Conservation (phyloP, 331 rosid genomes). For the Prunus yedoensis region DNA sequence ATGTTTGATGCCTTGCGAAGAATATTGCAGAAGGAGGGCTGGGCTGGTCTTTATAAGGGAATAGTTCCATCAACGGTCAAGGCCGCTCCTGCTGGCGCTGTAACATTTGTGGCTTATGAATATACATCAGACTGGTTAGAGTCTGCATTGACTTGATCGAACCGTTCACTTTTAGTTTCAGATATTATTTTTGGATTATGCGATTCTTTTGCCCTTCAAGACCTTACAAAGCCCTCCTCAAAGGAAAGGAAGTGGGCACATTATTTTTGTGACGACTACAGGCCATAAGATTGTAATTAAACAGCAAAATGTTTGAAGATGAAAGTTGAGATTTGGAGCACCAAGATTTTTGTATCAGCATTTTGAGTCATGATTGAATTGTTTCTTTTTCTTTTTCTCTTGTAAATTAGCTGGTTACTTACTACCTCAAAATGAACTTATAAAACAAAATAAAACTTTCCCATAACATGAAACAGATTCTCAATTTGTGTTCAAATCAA, state of each 20-base stretch:
- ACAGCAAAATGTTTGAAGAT: background rate
- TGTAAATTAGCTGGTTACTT: background rate
- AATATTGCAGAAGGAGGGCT: constrained; percentile 63
- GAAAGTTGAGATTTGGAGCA: constrained; percentile 1
- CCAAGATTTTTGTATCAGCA: constrained; percentile 5
- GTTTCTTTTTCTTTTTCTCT: background rate
- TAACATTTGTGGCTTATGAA: constrained; percentile 90
- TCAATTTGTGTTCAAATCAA: background rate
- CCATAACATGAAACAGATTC: background rate
- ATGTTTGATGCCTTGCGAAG: constrained; percentile 68
- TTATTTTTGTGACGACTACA: constrained; percentile 2
- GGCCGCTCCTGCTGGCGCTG: constrained; percentile 95
- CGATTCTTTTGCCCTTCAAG: constrained; percentile 35
- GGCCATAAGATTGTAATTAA: constrained; percentile 6
- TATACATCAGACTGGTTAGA: constrained; percentile 71
- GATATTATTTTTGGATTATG: constrained; percentile 8
- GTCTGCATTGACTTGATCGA: constrained; percentile 44
- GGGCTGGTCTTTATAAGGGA: constrained; percentile 90
- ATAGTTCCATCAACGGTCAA: constrained; percentile 80
- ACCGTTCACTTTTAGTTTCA: background rate
- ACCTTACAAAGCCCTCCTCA: constrained; percentile 13
- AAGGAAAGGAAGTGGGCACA: background rate
- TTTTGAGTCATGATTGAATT: background rate
- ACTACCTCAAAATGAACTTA: background rate
- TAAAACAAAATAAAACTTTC: background rate